Percentiles rank a stretch among this genome's conserved stretches.
Evolutionary conservation across 805 yeast species (phyloP).

Genomic region (Yamadazyma sp.): DNA sequence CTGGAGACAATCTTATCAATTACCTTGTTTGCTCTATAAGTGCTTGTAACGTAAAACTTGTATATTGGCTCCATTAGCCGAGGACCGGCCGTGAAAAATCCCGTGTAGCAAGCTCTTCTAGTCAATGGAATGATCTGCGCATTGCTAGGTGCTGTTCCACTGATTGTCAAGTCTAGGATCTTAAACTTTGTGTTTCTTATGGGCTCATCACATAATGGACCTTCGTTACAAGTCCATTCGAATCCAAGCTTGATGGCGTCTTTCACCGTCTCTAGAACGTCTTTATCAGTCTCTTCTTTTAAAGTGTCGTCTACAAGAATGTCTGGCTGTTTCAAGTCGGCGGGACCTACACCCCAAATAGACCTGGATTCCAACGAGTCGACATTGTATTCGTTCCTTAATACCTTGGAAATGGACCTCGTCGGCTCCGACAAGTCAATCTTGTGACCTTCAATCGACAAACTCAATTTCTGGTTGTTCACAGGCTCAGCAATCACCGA

Average conservation of each 20-base stretch:
- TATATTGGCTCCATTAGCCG: slow-evolving; percentile 80
- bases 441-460: slow-evolving; percentile 55
- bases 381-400: slow-evolving; percentile 67
- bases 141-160: slow-evolving; percentile 44
- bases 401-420: slow-evolving; percentile 50
- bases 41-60: slow-evolving; percentile 56
- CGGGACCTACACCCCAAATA: slow-evolving; percentile 69
- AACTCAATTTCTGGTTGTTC: slow-evolving; percentile 46
- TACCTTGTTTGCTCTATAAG: slow-evolving; percentile 46
- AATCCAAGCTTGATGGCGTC: slow-evolving; percentile 74
- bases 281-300: slow-evolving; percentile 63
- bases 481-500: slow-evolving; percentile 79
- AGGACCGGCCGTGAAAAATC: slow-evolving; percentile 76
- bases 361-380: slow-evolving; percentile 82
- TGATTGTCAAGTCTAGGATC: slow-evolving; percentile 58
- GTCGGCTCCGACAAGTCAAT: slow-evolving; percentile 35
- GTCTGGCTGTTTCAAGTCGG: slow-evolving; percentile 45
- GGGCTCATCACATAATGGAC: slow-evolving; percentile 90
- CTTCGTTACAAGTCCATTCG: slow-evolving; percentile 78
- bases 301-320: slow-evolving; percentile 70
- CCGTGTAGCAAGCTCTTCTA: slow-evolving; percentile 80
- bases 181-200: slow-evolving; percentile 69
- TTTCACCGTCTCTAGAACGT: slow-evolving; percentile 41
- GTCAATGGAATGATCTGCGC: slow-evolving; percentile 80
- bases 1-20: slow-evolving; percentile 50